Conservation (phyloP, 306 rosid species). For the Cucurbita argyrosperma region DNA sequence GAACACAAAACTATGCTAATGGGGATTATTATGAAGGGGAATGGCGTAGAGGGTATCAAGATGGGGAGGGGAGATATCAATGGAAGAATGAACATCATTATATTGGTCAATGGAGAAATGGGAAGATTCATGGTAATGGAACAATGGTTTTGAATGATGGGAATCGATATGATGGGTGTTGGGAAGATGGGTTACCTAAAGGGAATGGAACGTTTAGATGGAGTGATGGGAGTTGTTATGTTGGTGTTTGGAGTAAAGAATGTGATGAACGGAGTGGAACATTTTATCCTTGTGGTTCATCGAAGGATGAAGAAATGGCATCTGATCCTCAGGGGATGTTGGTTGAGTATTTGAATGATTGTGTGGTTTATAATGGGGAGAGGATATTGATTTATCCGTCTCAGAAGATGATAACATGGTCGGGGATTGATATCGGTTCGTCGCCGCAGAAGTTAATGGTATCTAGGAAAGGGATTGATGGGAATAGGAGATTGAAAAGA, state of each 20-base stretch:
- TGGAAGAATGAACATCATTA: slow-evolving; percentile 72
- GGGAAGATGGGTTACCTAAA: slow-evolving; percentile 71
- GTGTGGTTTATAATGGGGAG: slow-evolving; percentile 30
- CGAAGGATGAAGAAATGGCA: slow-evolving; percentile 11
- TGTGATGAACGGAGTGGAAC: slow-evolving; percentile 44
- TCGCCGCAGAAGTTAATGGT: slow-evolving; percentile 11
- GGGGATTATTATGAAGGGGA: slow-evolving; percentile 91
- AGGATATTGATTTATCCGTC: slow-evolving; percentile 57
- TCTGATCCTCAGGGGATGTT: slow-evolving; percentile 57
- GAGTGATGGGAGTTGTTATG: slow-evolving; percentile 56
- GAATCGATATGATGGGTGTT: slow-evolving; percentile 63
- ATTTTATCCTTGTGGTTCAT: slow-evolving; percentile 35
- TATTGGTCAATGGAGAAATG: slow-evolving; percentile 63
- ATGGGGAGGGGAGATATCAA: slow-evolving; percentile 76
- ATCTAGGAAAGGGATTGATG: slow-evolving; percentile 21
- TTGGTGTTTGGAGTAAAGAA: slow-evolving; percentile 68
- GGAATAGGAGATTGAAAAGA: slow-evolving; percentile 17
- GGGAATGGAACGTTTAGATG: slow-evolving; percentile 72
- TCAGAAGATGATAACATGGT: slow-evolving; percentile 37
- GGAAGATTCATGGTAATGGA: slow-evolving; percentile 57
- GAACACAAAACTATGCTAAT: slow-evolving; percentile 47
- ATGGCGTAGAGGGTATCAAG: slow-evolving; percentile 65
- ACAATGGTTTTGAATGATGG: slow-evolving; percentile 61
- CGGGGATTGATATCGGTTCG: slow-evolving; percentile 17
- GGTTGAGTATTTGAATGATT: slow-evolving; percentile 32